Evolutionary conservation across 2,329 filamentous ascomycete genomes (phyloP).

Genomic region (Sporothrix euskadiensis): DNA sequence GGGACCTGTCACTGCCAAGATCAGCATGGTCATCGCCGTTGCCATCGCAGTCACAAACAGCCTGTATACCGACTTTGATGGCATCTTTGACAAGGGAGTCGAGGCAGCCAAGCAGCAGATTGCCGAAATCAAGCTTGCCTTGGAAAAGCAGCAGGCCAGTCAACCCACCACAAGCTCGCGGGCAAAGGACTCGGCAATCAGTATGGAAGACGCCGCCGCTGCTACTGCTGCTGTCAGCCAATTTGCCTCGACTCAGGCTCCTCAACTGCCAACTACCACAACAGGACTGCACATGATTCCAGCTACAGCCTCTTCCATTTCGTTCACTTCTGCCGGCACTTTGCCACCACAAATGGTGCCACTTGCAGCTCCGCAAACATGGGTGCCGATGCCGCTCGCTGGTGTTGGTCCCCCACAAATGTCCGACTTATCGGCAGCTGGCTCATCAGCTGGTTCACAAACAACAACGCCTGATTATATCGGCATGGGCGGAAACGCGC

Average conservation of each 20-base stretch:
- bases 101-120: constrained; percentile 17
- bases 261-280: background rate
- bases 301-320: background rate
- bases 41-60: constrained; percentile 18
- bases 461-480: constrained; percentile 5
- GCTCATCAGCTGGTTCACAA: background rate
- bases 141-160: constrained; percentile 6
- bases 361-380: background rate
- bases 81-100: constrained; percentile 14
- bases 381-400: background rate
- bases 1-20: constrained; percentile 27
- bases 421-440: background rate
- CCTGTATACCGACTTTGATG: constrained; percentile 11
- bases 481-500: background rate
- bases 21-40: constrained; percentile 23
- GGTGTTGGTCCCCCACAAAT: background rate
- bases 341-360: background rate
- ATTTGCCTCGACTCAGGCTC: background rate
- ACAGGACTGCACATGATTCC: background rate
- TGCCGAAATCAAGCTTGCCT: background rate
- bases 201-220: background rate
- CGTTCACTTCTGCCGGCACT: background rate
- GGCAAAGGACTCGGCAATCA: background rate
- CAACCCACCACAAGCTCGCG: background rate
- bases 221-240: background rate